These are phyloP conservation scores for Phytophthora hybrid DNA, from an alignment of 352 stramenopile genomes.

Conservation along the genomic window DNA sequence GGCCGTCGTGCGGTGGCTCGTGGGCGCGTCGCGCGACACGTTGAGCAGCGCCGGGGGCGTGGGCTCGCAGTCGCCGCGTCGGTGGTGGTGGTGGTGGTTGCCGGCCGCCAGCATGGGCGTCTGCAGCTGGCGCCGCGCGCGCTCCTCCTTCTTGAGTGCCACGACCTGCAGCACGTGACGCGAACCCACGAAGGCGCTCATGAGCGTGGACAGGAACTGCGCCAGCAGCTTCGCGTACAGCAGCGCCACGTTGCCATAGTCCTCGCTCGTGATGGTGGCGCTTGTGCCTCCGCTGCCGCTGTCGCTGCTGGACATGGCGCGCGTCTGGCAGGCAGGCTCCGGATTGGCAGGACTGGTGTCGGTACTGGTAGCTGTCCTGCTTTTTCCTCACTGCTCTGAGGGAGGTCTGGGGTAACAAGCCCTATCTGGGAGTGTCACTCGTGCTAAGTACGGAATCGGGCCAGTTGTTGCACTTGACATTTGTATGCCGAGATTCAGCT, in stretches of 20 bases:
- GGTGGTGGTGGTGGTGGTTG: slow-evolving; percentile 15
- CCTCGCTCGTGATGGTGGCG: slow-evolving; percentile 11
- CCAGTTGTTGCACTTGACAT: slow-evolving; percentile 37
- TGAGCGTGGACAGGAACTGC: slow-evolving; percentile 72
- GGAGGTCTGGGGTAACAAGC: too few relatives aligned
- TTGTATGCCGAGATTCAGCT: slow-evolving; percentile 14
- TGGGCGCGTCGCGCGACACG: slow-evolving; percentile 13
- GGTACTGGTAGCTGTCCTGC: neutral
- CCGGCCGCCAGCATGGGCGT: slow-evolving; percentile 46
- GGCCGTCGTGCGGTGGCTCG: slow-evolving; percentile 26
- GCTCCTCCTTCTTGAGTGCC: slow-evolving; percentile 42
- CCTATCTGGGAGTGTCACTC: neutral
- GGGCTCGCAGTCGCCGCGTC: slow-evolving; percentile 17
- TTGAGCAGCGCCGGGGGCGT: slow-evolving; percentile 29
- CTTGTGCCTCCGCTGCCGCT: slow-evolving; percentile 5
- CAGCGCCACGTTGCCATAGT: slow-evolving; percentile 45
- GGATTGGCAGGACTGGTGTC: neutral
- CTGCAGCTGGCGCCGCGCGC: slow-evolving; percentile 35
- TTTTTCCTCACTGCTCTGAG: slow-evolving; percentile 30
- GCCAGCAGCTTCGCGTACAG: slow-evolving; percentile 71
- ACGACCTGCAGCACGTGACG: slow-evolving; percentile 70
- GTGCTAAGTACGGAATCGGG: slow-evolving; percentile 42
- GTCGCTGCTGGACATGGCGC: slow-evolving; percentile 32
- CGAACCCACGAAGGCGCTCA: slow-evolving; percentile 73
- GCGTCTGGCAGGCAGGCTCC: neutral